Conservation (phyloP, 352 stramenopile genomes). For the Paralagenidium karlingii region DNA sequence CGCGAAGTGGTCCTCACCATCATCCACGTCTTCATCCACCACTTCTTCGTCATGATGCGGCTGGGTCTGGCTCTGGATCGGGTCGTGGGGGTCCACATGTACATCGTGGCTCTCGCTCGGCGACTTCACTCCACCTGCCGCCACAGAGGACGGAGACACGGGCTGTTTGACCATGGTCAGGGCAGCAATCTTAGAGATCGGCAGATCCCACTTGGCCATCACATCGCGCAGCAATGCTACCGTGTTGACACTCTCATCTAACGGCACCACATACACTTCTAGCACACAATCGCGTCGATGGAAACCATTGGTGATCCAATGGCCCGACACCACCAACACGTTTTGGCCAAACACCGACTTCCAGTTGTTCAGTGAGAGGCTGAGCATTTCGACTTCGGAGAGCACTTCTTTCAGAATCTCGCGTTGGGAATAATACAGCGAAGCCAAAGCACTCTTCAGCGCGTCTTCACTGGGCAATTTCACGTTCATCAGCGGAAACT, state of each 20-base stretch:
- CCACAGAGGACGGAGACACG: no score
- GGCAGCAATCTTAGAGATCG: constrained; percentile 45
- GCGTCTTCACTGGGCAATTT: constrained; percentile 52
- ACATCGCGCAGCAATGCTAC: constrained; percentile 64
- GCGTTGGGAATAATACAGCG: constrained; percentile 68
- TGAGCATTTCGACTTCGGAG: constrained; percentile 56
- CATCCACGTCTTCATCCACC: not conserved
- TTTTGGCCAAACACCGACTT: constrained; percentile 68
- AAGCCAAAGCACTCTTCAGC: constrained; percentile 55
- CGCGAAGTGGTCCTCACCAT: no score
- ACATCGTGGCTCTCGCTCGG: no score
- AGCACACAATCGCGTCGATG: constrained; percentile 60
- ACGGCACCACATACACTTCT: constrained; percentile 59
- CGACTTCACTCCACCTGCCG: no score
- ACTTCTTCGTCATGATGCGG: no score
- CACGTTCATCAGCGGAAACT: constrained; percentile 9
- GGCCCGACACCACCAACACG: constrained; percentile 60
- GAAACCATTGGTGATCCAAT: constrained; percentile 71
- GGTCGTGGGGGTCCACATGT: no score
- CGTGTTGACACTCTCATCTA: constrained; percentile 67
- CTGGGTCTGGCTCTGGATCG: no score
- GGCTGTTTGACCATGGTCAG: constrained; percentile 46
- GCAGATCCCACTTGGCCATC: constrained; percentile 78
- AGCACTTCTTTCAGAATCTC: constrained; percentile 74
- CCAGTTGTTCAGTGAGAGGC: constrained; percentile 70